These are phyloP conservation scores for Kalaharituber pfeilii DNA, from an alignment of 2,329 filamentous ascomycete species.

Conservation along the genomic window DNA sequence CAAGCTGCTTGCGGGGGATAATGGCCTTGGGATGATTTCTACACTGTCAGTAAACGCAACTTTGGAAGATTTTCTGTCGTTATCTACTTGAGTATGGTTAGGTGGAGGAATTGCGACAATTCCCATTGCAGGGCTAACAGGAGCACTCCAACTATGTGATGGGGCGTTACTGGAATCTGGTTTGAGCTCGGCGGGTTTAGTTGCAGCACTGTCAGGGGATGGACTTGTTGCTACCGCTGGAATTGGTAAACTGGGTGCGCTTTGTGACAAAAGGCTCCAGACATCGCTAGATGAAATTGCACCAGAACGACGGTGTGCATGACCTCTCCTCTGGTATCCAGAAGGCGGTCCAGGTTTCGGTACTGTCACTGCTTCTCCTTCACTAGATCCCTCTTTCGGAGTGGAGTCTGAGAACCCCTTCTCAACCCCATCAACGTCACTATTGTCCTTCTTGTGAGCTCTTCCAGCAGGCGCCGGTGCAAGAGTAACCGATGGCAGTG, in stretches of 20 bases:
- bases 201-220: neutral
- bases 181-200: slow-evolving; percentile 1
- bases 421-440: neutral
- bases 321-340: slow-evolving; percentile 16
- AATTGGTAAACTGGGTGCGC: slow-evolving; percentile 12
- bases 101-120: slow-evolving; percentile 10
- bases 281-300: slow-evolving; percentile 20
- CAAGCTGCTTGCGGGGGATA: slow-evolving; percentile 70
- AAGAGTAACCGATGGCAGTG: slow-evolving; percentile 1
- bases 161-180: slow-evolving; percentile 5
- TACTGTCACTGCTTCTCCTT: neutral
- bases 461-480: neutral
- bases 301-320: slow-evolving; percentile 19
- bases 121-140: slow-evolving; percentile 12
- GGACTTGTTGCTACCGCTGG: neutral
- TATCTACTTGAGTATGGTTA: slow-evolving; percentile 5
- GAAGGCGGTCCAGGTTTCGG: slow-evolving; percentile 5
- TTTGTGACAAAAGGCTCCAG: slow-evolving; percentile 18
- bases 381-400: neutral
- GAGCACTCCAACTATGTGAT: slow-evolving; percentile 16
- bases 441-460: neutral
- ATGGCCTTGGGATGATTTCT: slow-evolving; percentile 64
- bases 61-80: slow-evolving; percentile 26
- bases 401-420: neutral
- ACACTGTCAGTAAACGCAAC: slow-evolving; percentile 74